Conservation (phyloP, 257 asterid genomes). For the Ocimum tenuiflorum region DNA sequence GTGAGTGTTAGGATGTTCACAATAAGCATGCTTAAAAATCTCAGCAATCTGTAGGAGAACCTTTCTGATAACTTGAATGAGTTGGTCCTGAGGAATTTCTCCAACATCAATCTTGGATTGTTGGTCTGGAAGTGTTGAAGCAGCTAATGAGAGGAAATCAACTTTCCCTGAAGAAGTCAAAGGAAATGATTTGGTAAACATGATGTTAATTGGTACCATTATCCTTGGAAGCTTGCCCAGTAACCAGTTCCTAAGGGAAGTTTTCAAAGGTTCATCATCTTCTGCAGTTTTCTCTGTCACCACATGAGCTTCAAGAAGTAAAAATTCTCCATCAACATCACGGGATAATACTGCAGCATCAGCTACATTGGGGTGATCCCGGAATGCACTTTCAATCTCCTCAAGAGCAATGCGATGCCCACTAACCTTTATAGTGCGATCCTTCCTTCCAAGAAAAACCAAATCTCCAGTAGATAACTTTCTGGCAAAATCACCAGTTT, state of each 20-base stretch:
- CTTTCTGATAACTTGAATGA: conserved; percentile 57
- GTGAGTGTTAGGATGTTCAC: background rate
- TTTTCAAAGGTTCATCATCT: conserved; percentile 35
- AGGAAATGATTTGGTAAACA: conserved; percentile 55
- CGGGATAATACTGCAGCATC: conserved; percentile 75
- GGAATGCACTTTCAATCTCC: conserved; percentile 66
- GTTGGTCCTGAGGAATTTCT: conserved; percentile 39
- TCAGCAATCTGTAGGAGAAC: conserved; percentile 27
- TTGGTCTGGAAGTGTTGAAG: conserved; percentile 32
- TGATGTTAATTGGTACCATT: conserved; percentile 58
- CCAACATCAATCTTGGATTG: conserved; percentile 22
- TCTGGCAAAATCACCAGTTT: conserved; percentile 83
- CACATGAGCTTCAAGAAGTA: conserved; percentile 69
- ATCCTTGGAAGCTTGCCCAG: conserved; percentile 52
- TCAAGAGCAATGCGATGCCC: conserved; percentile 86
- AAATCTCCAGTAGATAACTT: conserved; percentile 76
- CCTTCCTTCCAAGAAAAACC: conserved; percentile 76
- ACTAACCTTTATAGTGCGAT: conserved; percentile 66
- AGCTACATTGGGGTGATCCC: conserved; percentile 57
- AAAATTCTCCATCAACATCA: conserved; percentile 44
- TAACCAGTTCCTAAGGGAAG: conserved; percentile 58
- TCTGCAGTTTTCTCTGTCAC: conserved; percentile 35
- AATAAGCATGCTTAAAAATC: conserved; percentile 2
- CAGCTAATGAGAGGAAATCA: conserved; percentile 56
- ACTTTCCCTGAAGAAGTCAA: conserved; percentile 81